Base-by-base conservation (phyloP, 768 basidiomycete species). In the Amyloporia xantha region DNA sequence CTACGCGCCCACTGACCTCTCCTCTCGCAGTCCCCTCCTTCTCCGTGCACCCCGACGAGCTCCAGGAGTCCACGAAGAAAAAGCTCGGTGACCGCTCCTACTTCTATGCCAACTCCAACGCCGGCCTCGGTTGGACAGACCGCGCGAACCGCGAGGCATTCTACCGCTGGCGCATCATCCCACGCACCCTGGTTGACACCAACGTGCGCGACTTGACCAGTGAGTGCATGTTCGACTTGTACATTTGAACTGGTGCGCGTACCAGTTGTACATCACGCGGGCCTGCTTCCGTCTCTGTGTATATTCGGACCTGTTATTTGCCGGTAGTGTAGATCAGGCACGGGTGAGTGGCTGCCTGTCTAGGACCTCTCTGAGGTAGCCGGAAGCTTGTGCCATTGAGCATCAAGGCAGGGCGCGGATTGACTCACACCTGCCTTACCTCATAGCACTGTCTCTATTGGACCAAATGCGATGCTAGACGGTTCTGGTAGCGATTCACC, bases 81-180 rank as follows among this genome's bases (percentile, higher is more conserved):
- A 71, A 69, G 44, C 59, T 73, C 25, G 73, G 64, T 47, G 70
- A 74, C 51, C 66, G 76, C 26, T 72, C 68, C 3, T 77, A 74
- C 59, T 72, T 74, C 47, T 78, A 77, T 53, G 76, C 76, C 1
- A 72, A 71, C 56, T 74, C 73, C 10, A 78, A 78, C 51, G 77
- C 77, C 0, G 77, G 77, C 1, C 52, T 76, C 0, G 70, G 71
- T 13, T 76, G 73, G 72, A 78, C 77, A 0, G 71, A 77, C 59
- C 59, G 67, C 47, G 76, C 77, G 1, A 47, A 38, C 49, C 68
- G 74, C 40, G 73, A 76, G 52, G 77, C 79, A 0, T 74, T 79
- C 58, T 74, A 76, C 50, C 63, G 68, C 15, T 79, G 76, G 73
- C 68, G 71, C 35, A 78, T 83, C 53, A 63, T 81, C 19, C 79